Conservation (phyloP, 148 eudicot genomes). For the Tetragonia tetragonoides region DNA sequence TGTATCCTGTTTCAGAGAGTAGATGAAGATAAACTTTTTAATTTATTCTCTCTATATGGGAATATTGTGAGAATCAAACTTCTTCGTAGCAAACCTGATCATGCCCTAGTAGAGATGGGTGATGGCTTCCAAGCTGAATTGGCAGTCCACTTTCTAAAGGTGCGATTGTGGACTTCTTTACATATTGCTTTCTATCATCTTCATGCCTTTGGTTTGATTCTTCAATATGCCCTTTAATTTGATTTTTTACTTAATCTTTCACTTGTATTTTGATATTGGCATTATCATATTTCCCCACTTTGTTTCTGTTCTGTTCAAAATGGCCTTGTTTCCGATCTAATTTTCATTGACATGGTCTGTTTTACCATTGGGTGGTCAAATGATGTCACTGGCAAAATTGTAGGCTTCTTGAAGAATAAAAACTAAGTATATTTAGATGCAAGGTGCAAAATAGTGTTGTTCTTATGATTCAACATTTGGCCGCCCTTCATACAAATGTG, state of each 20-base stretch:
- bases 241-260: background rate
- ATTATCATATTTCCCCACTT: background rate
- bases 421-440: too few relatives aligned
- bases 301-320: background rate
- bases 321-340: background rate
- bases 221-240: background rate
- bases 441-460: too few relatives aligned
- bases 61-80: conserved; percentile 88
- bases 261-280: background rate
- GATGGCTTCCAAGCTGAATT: conserved; percentile 97
- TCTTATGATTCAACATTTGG: too few relatives aligned
- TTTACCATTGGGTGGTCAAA: background rate
- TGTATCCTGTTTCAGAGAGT: conserved; percentile 48
- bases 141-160: conserved; percentile 95
- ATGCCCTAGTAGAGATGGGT: conserved; percentile 88
- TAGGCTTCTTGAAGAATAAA: too few relatives aligned
- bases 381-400: too few relatives aligned
- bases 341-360: background rate
- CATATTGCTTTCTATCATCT: background rate
- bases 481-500: too few relatives aligned
- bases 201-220: background rate
- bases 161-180: conserved; percentile 13
- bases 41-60: conserved; percentile 84
- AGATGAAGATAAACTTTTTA: conserved; percentile 86
- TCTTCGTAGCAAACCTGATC: conserved; percentile 89